Percentiles rank a stretch among this genome's conserved stretches.
These are phyloP conservation scores for Lecanoromycetidae sp. DNA, from an alignment of 2,329 filamentous ascomycete genomes.

Conservation along the genomic window DNA sequence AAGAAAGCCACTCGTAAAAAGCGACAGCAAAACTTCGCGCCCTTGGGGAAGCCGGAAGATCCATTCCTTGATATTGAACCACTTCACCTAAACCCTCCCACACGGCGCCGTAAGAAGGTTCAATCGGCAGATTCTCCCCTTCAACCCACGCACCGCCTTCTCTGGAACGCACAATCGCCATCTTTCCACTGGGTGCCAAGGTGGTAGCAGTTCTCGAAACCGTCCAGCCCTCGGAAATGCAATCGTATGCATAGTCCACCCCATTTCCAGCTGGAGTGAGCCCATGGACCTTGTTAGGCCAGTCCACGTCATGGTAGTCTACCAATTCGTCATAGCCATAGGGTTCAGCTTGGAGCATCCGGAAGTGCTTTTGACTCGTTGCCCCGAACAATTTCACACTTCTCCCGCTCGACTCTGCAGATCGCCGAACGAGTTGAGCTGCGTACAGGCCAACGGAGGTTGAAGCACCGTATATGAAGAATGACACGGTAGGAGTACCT, in stretches of 20 bases:
- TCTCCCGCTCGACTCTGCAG: conserved; percentile 16
- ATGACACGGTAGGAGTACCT: neutral
- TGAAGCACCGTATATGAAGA: conserved; percentile 27
- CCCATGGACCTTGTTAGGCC: neutral
- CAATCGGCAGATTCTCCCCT: neutral
- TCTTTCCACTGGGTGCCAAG: conserved; percentile 2
- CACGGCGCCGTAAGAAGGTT: conserved; percentile 5
- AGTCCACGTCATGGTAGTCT: conserved; percentile 10
- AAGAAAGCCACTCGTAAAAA: conserved; percentile 5
- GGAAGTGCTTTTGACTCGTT: conserved; percentile 21
- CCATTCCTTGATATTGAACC: conserved; percentile 5
- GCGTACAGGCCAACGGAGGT: conserved; percentile 27
- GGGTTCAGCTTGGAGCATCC: conserved; percentile 13
- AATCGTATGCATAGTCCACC: conserved; percentile 4
- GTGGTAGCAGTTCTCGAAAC: conserved; percentile 1
- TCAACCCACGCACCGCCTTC: conserved; percentile 4
- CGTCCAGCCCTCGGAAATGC: conserved; percentile 2
- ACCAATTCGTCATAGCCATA: conserved; percentile 8
- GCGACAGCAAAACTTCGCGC: conserved; percentile 5
- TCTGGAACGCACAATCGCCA: conserved; percentile 5
- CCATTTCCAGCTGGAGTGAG: neutral
- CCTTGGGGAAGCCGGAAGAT: conserved; percentile 2
- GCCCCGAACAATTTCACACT: conserved; percentile 22
- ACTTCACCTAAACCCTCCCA: conserved; percentile 1
- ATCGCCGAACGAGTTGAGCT: conserved; percentile 24